Evolutionary conservation across 345 rosid species (phyloP).

Genomic region (Physaria fendleri): DNA sequence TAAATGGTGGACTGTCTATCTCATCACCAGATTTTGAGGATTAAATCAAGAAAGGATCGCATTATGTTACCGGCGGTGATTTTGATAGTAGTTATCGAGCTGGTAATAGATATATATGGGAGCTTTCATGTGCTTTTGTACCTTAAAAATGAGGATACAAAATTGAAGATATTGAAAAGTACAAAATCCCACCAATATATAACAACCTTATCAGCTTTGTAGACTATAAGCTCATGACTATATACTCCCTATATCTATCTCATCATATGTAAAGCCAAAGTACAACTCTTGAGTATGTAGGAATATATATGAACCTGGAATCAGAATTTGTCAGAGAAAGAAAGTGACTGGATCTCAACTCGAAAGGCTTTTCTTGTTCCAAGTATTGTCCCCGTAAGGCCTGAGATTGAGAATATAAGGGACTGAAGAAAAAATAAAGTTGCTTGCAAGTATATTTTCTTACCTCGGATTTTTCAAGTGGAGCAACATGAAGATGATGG

Average conservation of each 20-base stretch:
- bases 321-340: conserved; percentile 2
- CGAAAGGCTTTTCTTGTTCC: conserved; percentile 46
- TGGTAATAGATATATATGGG: conserved; percentile 76
- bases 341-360: conserved; percentile 31
- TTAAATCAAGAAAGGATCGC: background rate
- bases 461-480: conserved; percentile 63
- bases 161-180: background rate
- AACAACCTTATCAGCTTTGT: conserved; percentile 11
- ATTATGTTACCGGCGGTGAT: conserved; percentile 57
- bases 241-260: conserved; percentile 19
- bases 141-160: conserved; percentile 36
- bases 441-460: no score
- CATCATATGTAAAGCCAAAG: background rate
- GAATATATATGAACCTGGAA: conserved; percentile 21
- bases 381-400: conserved; percentile 44
- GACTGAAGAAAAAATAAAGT: background rate
- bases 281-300: conserved; percentile 3
- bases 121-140: conserved; percentile 72
- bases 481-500: conserved; percentile 59
- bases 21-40: conserved; percentile 5
- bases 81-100: conserved; percentile 84
- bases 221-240: conserved; percentile 17
- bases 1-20: background rate
- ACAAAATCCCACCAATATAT: background rate
- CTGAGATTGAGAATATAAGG: conserved; percentile 33